Evolutionary conservation across 306 rosid genomes (phyloP).

Genomic region (Citrullus colocynthis): DNA sequence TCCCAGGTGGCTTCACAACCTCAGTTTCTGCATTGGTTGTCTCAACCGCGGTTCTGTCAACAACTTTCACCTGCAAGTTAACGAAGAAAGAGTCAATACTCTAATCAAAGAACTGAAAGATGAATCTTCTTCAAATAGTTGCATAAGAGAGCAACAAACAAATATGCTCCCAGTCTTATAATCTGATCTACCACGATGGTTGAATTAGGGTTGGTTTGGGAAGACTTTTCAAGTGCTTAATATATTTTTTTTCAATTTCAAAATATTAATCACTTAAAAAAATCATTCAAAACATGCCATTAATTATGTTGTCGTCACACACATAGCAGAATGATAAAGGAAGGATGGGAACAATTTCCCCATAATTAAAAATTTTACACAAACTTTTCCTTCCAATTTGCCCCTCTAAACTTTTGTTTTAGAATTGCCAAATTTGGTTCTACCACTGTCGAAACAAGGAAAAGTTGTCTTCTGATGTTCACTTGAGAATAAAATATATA

Average conservation of each 20-base stretch:
- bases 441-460: background rate
- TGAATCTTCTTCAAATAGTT: background rate
- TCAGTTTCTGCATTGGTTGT: conserved; percentile 86
- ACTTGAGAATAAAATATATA: background rate
- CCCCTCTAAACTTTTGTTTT: background rate
- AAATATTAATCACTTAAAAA: too few species aligned
- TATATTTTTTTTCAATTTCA: too few species aligned
- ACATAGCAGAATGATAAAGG: background rate
- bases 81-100: background rate
- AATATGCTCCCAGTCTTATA: background rate
- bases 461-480: background rate
- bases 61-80: conserved; percentile 55
- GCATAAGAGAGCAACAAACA: background rate
- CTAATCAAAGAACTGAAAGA: background rate
- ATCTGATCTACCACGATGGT: background rate
- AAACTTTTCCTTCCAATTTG: background rate
- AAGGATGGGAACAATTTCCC: background rate
- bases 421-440: background rate
- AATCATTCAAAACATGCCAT: too few species aligned
- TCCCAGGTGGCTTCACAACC: conserved; percentile 59
- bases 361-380: background rate
- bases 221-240: too few species aligned
- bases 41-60: conserved; percentile 53
- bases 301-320: background rate
- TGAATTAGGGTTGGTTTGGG: background rate